Base-by-base conservation (phyloP, 2,329 filamentous ascomycete species). In the Colletotrichum plurivorum region DNA sequence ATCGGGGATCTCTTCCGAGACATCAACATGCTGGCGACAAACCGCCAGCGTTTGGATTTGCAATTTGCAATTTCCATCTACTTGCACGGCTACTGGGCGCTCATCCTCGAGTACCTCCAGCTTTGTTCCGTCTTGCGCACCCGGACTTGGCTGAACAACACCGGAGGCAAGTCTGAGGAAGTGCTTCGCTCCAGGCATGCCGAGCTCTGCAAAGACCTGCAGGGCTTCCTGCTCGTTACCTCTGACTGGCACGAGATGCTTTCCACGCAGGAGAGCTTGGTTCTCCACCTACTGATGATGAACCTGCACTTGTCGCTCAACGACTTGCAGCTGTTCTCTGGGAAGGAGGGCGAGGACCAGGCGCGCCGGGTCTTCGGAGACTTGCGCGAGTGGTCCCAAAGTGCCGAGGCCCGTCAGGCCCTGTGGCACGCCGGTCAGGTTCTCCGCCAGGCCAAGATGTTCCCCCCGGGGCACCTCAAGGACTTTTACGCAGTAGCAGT, bases 351-450 rank as follows among this genome's bases (percentile, higher is more conserved):
- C 25, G 87, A 90, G 70, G 89, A 91, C 41, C 88, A 92, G 75
- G 90, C 90, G 4, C 84, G 87, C 4, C 80, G 85, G 7, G 84
- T 89, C 15, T 90, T 89, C 70, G 85, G 88, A 0, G 80, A 84
- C 0, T 80, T 92, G 8, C 85, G 88, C 67, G 83, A 88, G 27
- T 92, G 90, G 90, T 84, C 84, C 0, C 82, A 83, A 41, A 89
- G 83, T 46, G 74, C 80, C 1, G 84, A 88, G 22, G 86, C 89
- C 8, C 84, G 90, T 31, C 86, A 87, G 69, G 88, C 90, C 10
- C 76, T 93, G 1, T 93, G 88, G 87, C 89, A 91, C 72, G 91
- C 92, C 1, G 91, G 89, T 0, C 92, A 93, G 76, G 84, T 92
- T 1, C 76, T 93, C 5, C 85, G 89, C 8, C 85, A 87, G 48